Evolutionary conservation across 2,329 filamentous ascomycete genomes (phyloP), one percentile per base, ranked within the genome.

Genomic region (Aureobasidium sp.): DNA sequence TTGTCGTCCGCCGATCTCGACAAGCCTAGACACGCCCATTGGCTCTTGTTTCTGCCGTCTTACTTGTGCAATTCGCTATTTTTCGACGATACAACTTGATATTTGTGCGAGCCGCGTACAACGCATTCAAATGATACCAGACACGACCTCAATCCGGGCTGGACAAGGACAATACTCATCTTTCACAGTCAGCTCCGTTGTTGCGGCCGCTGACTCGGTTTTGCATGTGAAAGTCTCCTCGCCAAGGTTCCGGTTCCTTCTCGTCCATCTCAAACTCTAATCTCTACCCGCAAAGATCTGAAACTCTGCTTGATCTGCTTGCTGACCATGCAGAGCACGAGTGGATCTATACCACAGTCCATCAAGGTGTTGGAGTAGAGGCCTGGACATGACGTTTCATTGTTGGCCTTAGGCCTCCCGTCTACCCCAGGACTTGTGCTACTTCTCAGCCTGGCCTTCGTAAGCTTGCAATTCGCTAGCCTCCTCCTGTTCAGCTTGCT

Each of bases 401-500:
- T 34, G 29, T 20, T 51, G 3, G 45, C 45, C 45, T 48, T 12
- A 55, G 51, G 52, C 22, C 17, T 2, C 22, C 36, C 34, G 9
- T 2, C 1, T 22, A 36, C 12, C 31, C 9, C 29, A 15, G 34
- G 31, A 12, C 17, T 42, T n/a, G 20, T 56, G 15, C 25, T 42
- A 36, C 25, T 31, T 42, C 52, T 44, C 22, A 17, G 27, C 17
- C 9, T 44, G 37, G 14, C 22, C 31, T 29, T 58, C 55, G 20
- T 36, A 31, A n/a, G 29, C 42, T 37, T 36, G 39, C n/a, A 45
- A 22, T 25, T 47, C 55, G 3, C 11, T 7, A 14, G 20, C 44
- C 45, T 51, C 51, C 17, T 60, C 57, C 29, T 47, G 55, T 49
- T 63, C 62, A 25, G 58, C 64, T 41, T 34, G 47, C 45, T 59